Percentiles rank a stretch among this genome's conserved stretches.
phyloP scores from a whole-genome alignment of 2,329 filamentous ascomycete genomes.

The Beauveria sp. region DNA sequence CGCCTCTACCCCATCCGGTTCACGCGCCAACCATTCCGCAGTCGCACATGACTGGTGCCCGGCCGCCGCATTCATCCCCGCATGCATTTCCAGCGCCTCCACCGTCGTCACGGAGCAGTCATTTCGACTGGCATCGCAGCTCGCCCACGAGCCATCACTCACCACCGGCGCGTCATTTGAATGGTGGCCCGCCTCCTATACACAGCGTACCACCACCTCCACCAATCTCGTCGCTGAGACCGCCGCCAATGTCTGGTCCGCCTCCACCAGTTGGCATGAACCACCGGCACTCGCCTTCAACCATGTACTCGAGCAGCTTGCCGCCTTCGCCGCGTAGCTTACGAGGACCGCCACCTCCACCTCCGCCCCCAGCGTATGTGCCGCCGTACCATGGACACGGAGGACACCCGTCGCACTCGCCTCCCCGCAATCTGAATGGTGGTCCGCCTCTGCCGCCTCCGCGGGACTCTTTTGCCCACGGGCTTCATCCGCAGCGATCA shows the following conservation, averaged over 20 bases:
- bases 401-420: conserved; percentile 1
- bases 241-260: conserved; percentile 37
- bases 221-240: conserved; percentile 34
- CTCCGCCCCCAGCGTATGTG: conserved; percentile 32
- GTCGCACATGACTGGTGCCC: conserved; percentile 15
- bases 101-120: conserved; percentile 13
- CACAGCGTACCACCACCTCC: conserved; percentile 20
- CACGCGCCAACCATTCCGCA: conserved; percentile 2
- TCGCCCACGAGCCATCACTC: conserved; percentile 44
- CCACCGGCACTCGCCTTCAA: conserved; percentile 26
- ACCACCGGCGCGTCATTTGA: conserved; percentile 40
- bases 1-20: conserved; percentile 12
- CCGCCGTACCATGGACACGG: conserved; percentile 23
- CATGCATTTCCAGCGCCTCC: conserved; percentile 31
- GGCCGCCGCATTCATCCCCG: conserved; percentile 26
- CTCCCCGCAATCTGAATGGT: conserved; percentile 25
- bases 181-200: conserved; percentile 35
- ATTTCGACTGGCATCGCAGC: not conserved
- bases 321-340: conserved; percentile 41
- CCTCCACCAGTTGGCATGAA: conserved; percentile 33
- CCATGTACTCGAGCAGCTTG: conserved; percentile 34
- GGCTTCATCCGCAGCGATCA: conserved; percentile 32
- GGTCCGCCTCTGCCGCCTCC: conserved; percentile 24
- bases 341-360: conserved; percentile 28
- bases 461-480: conserved; percentile 31